Evolutionary conservation across 2,329 filamentous ascomycete species (phyloP).

Genomic region (Scytalidium lignicola): DNA sequence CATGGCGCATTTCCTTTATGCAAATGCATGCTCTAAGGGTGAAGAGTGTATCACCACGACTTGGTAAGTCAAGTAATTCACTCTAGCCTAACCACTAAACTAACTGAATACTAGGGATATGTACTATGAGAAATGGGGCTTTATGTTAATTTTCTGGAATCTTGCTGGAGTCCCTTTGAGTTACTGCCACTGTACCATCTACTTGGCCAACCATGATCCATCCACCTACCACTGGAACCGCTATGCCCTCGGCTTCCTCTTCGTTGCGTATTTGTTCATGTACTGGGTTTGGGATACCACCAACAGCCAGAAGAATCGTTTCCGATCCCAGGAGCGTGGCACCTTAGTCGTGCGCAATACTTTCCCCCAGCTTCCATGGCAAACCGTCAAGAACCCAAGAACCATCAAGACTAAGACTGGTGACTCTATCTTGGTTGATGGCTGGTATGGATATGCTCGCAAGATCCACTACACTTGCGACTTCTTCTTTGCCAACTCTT

Average conservation of each 20-base stretch:
- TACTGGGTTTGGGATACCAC: constrained; percentile 93
- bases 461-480: constrained; percentile 83
- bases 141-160: constrained; percentile 99
- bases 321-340: constrained; percentile 74
- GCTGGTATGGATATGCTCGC: constrained; percentile 77
- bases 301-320: constrained; percentile 92
- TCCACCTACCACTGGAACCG: constrained; percentile 73
- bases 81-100: constrained; percentile 1
- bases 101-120: constrained; percentile 61
- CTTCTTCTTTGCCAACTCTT: constrained; percentile 69
- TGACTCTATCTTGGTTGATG: constrained; percentile 74
- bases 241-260: constrained; percentile 60
- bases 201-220: constrained; percentile 77
- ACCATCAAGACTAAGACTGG: constrained; percentile 68
- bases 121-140: constrained; percentile 96
- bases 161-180: constrained; percentile 83
- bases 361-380: constrained; percentile 90
- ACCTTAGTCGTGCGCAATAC: constrained; percentile 65
- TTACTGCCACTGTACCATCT: constrained; percentile 92
- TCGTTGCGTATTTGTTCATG: constrained; percentile 67
- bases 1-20: constrained; percentile 88
- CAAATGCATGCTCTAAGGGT: constrained; percentile 86
- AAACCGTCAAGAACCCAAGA: constrained; percentile 73
- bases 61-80: constrained; percentile 44
- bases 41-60: constrained; percentile 87